Evolutionary conservation across 352 stramenopile species (phyloP).

Genomic region (Blastocystis sp.): DNA sequence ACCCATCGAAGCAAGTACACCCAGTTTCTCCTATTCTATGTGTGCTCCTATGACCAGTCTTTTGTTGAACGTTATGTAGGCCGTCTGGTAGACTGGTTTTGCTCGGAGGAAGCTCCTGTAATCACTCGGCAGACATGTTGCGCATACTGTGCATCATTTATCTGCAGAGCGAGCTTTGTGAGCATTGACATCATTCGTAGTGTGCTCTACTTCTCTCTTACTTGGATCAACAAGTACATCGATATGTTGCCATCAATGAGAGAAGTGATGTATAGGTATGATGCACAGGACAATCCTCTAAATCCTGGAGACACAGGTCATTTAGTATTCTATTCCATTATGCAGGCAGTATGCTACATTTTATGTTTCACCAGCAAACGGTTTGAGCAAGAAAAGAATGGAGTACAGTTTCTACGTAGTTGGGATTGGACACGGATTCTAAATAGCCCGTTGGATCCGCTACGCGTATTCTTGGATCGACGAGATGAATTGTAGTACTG

Average conservation of each 20-base stretch:
- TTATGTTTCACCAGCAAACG: constrained; percentile 88
- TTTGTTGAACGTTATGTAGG: constrained; percentile 67
- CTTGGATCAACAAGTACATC: constrained; percentile 87
- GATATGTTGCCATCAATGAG: constrained; percentile 66
- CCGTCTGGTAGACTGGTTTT: constrained; percentile 52
- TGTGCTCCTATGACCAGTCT: constrained; percentile 66
- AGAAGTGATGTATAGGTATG: constrained; percentile 42
- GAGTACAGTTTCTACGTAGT: constrained; percentile 63
- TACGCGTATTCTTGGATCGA: neutral
- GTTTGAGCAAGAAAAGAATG: constrained; percentile 69
- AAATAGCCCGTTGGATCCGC: constrained; percentile 44
- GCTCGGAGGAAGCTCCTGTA: constrained; percentile 66
- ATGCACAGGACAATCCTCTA: constrained; percentile 67
- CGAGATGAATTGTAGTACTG: neutral
- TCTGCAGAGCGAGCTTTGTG: constrained; percentile 86
- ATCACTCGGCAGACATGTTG: constrained; percentile 83
- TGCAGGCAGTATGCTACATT: constrained; percentile 93
- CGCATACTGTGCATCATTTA: constrained; percentile 88
- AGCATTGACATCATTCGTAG: constrained; percentile 82
- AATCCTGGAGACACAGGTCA: constrained; percentile 62
- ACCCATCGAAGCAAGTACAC: constrained; percentile 84
- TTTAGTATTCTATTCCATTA: constrained; percentile 75
- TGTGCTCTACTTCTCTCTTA: constrained; percentile 81
- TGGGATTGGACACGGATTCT: constrained; percentile 62
- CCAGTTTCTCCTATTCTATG: constrained; percentile 81